Evolutionary conservation across 371 early-diverging fungal species (phyloP).

Genomic region (Smittium mucronatum): DNA sequence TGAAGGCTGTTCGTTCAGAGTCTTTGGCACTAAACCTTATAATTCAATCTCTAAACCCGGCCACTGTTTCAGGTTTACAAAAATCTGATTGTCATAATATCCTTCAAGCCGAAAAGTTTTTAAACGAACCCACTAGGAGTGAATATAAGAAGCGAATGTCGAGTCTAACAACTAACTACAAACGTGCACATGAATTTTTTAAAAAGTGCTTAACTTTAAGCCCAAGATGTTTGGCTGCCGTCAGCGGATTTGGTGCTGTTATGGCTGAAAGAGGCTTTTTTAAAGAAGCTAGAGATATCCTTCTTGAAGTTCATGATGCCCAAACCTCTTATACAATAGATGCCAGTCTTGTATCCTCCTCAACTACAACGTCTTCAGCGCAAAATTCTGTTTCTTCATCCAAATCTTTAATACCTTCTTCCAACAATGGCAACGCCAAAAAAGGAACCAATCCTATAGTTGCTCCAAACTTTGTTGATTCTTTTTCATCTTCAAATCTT

Average conservation of each 20-base stretch:
- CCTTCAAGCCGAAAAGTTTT: background rate
- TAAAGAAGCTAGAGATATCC: slow-evolving; percentile 57
- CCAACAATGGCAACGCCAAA: slow-evolving; percentile 7
- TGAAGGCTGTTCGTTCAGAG: slow-evolving; percentile 35
- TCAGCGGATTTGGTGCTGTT: slow-evolving; percentile 64
- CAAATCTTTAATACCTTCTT: background rate
- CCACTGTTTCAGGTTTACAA: background rate
- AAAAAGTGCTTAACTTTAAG: slow-evolving; percentile 63
- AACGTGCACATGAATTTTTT: slow-evolving; percentile 67
- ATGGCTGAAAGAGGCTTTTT: slow-evolving; percentile 58
- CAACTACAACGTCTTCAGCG: slow-evolving; percentile 7
- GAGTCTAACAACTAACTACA: slow-evolving; percentile 33
- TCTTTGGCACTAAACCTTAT: background rate
- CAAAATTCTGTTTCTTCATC: slow-evolving; percentile 10
- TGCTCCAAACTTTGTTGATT: slow-evolving; percentile 17
- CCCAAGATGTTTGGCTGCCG: slow-evolving; percentile 53
- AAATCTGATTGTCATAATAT: background rate
- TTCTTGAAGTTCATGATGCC: slow-evolving; percentile 49
- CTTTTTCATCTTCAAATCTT: background rate
- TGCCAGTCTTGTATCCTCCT: slow-evolving; percentile 17
- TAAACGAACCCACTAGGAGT: background rate
- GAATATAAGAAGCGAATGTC: background rate
- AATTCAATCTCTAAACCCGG: background rate
- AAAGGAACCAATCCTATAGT: slow-evolving; percentile 29
- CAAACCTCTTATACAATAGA: slow-evolving; percentile 9